A percentile compares a stretch with the other conserved stretches of the same genome.
Evolutionary conservation across 73 alveolate genomes (phyloP).

Genomic region (Durusdinium trenchii): DNA sequence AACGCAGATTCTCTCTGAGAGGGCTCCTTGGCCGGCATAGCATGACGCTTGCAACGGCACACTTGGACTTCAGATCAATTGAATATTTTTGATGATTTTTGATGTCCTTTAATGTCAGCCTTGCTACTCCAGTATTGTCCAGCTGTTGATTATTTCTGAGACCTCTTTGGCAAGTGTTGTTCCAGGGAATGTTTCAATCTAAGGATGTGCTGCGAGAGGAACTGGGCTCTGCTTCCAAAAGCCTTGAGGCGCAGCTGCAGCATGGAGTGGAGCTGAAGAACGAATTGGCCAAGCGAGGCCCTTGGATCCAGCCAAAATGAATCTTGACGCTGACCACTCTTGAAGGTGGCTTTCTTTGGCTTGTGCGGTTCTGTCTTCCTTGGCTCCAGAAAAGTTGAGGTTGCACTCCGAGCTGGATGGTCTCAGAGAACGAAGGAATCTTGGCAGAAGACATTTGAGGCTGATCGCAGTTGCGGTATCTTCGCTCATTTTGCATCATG

Average conservation of each 20-base stretch:
- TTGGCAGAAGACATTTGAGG: neutral
- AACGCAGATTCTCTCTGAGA: conserved; percentile 26
- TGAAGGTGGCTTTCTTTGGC: too few species aligned
- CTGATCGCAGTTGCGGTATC: too few species aligned
- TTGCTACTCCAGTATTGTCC: neutral
- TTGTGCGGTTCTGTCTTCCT: too few species aligned
- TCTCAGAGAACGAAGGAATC: conserved; percentile 2
- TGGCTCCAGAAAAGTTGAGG: neutral
- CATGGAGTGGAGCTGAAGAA: conserved; percentile 79
- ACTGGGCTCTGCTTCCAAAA: conserved; percentile 15
- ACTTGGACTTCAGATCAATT: neutral
- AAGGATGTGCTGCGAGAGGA: conserved; percentile 65
- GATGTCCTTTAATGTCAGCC: neutral
- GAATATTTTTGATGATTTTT: too few species aligned
- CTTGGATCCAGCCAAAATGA: neutral
- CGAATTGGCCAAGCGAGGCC: conserved; percentile 52
- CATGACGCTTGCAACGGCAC: neutral
- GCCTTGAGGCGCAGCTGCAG: conserved; percentile 89
- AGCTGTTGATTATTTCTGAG: neutral
- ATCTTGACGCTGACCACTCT: too few species aligned
- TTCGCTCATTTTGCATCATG: too few species aligned
- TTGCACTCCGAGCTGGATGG: conserved; percentile 33
- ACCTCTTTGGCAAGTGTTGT: too few species aligned
- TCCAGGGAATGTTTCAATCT: neutral
- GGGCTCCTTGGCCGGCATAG: neutral